Conservation (phyloP, 1,139 yeast species). For the Yamadazyma oceani region DNA sequence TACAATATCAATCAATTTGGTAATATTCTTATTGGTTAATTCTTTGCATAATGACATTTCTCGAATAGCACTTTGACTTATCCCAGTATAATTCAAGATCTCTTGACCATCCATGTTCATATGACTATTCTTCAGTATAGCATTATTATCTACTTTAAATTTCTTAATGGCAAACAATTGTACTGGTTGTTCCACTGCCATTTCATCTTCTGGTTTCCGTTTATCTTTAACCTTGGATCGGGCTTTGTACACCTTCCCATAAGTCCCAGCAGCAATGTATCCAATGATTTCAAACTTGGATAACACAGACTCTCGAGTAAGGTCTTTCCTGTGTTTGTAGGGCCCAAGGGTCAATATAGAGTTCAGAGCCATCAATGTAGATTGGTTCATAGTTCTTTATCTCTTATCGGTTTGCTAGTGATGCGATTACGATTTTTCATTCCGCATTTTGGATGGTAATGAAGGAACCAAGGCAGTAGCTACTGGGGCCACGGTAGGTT, state of each 20-base stretch:
- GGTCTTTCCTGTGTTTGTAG: conserved; percentile 70
- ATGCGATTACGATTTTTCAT: too few species aligned
- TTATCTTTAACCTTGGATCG: conserved; percentile 36
- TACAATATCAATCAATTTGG: conserved; percentile 79
- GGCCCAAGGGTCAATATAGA: conserved; percentile 72
- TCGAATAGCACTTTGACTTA: conserved; percentile 92
- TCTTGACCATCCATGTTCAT: conserved; percentile 65
- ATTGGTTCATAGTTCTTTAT: conserved; percentile 11
- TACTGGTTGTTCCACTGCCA: conserved; percentile 12
- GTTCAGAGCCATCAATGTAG: conserved; percentile 56
- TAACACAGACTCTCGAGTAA: conserved; percentile 66
- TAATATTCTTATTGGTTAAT: conserved; percentile 73
- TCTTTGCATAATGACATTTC: conserved; percentile 97
- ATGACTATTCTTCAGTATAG: conserved; percentile 32
- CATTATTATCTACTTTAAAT: conserved; percentile 88
- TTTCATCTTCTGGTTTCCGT: conserved; percentile 16
- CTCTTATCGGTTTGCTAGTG: too few species aligned
- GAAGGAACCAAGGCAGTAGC: too few species aligned
- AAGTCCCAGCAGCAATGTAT: conserved; percentile 97
- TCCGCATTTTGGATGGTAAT: too few species aligned
- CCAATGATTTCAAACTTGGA: conserved; percentile 87
- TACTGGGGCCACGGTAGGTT: too few species aligned
- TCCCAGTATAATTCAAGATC: conserved; percentile 85
- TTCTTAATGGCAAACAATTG: conserved; percentile 83
- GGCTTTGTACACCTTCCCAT: conserved; percentile 96